Evolutionary conservation across 495 filamentous ascomycete species (phyloP).

Genomic region (Tuber indicum): DNA sequence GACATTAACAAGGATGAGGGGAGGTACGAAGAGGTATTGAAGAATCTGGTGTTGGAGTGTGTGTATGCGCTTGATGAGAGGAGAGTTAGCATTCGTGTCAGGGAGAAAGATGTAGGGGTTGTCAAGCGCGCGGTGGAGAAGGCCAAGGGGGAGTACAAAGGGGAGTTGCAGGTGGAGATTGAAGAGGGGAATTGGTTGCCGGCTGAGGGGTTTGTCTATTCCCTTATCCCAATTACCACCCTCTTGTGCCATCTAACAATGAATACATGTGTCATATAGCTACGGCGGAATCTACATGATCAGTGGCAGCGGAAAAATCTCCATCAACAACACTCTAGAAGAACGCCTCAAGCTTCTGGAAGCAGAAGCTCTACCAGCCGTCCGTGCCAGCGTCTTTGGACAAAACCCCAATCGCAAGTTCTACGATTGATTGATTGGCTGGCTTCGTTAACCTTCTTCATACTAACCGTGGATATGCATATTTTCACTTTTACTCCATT

Average conservation of each 20-base stretch:
- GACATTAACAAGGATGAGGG: conserved; percentile 59
- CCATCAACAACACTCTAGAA: conserved; percentile 97
- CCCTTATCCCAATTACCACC: background rate
- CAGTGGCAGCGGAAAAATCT: conserved; percentile 84
- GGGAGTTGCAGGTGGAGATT: conserved; percentile 58
- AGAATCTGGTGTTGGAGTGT: conserved; percentile 80
- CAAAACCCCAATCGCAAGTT: conserved; percentile 90
- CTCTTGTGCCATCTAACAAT: conserved; percentile 16
- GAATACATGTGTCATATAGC: conserved; percentile 46
- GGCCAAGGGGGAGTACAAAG: conserved; percentile 74
- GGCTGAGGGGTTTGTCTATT: conserved; percentile 69
- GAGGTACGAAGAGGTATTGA: conserved; percentile 67
- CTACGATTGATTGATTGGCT: conserved; percentile 59
- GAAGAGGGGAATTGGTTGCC: conserved; percentile 75
- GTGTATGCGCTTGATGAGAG: conserved; percentile 78
- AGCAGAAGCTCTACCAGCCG: conserved; percentile 72
- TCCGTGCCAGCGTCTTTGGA: conserved; percentile 81
- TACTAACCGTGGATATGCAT: background rate
- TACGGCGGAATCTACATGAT: conserved; percentile 76
- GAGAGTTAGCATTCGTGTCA: conserved; percentile 62
- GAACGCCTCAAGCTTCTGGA: conserved; percentile 79
- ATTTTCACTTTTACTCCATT: background rate
- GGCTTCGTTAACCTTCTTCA: background rate
- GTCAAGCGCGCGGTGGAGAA: conserved; percentile 67
- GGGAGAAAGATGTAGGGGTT: conserved; percentile 70